These are phyloP conservation scores for Sporothrix pallida DNA, from an alignment of 2,329 filamentous ascomycete species.

Conservation along the genomic window DNA sequence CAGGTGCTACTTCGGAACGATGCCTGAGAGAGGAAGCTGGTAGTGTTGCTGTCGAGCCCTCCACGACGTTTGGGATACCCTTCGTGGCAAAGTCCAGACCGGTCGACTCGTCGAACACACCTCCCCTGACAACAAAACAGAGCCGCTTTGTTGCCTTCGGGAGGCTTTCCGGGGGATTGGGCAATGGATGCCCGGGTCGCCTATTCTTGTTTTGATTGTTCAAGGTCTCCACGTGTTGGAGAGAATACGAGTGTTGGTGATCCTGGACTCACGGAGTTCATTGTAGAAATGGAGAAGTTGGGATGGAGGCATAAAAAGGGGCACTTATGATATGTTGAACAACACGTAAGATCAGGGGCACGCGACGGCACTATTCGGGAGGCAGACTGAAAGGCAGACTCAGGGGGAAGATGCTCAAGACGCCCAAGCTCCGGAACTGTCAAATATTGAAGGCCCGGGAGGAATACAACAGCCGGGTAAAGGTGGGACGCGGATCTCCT, in stretches of 20 bases:
- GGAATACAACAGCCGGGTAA: not conserved
- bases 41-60: not conserved
- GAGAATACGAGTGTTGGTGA: not conserved
- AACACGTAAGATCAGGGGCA: not conserved
- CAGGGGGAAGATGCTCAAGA: not conserved
- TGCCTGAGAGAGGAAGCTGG: not conserved
- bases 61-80: not conserved
- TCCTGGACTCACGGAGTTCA: not conserved
- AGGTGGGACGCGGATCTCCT: not conserved
- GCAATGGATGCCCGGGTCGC: not conserved
- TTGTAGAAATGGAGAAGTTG: not conserved
- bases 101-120: not conserved
- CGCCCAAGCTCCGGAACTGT: not conserved
- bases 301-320: not conserved
- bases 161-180: not conserved
- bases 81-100: not conserved
- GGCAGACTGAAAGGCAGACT: slow-evolving; percentile 24
- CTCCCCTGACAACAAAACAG: not conserved
- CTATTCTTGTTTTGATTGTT: not conserved
- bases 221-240: not conserved
- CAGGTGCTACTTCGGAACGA: not conserved
- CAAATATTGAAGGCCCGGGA: not conserved
- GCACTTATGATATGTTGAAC: not conserved
- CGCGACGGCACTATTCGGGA: not conserved
- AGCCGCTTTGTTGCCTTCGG: not conserved